Evolutionary conservation across 2,329 filamentous ascomycete species (phyloP).

Genomic region (Fusarium kyushuense): DNA sequence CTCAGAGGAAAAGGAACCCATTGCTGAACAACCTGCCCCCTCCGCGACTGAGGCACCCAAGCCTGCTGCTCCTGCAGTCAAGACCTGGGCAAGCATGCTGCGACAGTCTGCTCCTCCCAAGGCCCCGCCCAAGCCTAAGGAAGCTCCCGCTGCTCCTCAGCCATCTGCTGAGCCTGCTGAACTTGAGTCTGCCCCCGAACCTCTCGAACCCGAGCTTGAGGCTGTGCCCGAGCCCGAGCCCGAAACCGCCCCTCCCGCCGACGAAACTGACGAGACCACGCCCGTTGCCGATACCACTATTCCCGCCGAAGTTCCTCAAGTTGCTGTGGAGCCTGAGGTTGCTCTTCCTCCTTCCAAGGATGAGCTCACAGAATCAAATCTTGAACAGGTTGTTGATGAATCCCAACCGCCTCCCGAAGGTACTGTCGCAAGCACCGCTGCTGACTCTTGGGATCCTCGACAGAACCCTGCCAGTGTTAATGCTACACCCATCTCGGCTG

Average conservation of each 20-base stretch:
- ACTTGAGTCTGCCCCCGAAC: constrained; percentile 55
- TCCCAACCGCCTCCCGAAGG: constrained; percentile 82
- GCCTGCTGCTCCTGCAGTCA: constrained; percentile 58
- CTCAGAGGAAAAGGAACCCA: constrained; percentile 51
- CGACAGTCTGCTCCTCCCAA: constrained; percentile 70
- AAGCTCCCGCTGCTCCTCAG: constrained; percentile 61
- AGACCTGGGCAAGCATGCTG: constrained; percentile 83
- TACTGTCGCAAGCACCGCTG: constrained; percentile 88
- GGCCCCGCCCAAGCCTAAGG: constrained; percentile 67
- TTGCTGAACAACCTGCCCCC: constrained; percentile 50
- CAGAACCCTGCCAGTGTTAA: constrained; percentile 69
- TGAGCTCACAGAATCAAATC: constrained; percentile 89
- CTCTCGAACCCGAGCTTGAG: constrained; percentile 52
- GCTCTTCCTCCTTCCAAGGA: constrained; percentile 78
- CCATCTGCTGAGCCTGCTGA: constrained; percentile 51
- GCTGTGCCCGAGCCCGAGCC: constrained; percentile 47
- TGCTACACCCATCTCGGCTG: constrained; percentile 73
- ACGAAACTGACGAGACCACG: constrained; percentile 44
- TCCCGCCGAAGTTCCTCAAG: constrained; percentile 38
- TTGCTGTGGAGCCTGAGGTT: constrained; percentile 52
- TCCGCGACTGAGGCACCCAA: constrained; percentile 55
- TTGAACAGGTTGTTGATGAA: constrained; percentile 87
- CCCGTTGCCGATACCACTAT: constrained; percentile 51
- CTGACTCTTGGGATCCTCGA: constrained; percentile 84
- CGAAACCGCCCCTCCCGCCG: constrained; percentile 51